Evolutionary conservation across 1,284 basidiomycete species (phyloP).

Genomic region (Apiotrichum mycotoxinovorans): DNA sequence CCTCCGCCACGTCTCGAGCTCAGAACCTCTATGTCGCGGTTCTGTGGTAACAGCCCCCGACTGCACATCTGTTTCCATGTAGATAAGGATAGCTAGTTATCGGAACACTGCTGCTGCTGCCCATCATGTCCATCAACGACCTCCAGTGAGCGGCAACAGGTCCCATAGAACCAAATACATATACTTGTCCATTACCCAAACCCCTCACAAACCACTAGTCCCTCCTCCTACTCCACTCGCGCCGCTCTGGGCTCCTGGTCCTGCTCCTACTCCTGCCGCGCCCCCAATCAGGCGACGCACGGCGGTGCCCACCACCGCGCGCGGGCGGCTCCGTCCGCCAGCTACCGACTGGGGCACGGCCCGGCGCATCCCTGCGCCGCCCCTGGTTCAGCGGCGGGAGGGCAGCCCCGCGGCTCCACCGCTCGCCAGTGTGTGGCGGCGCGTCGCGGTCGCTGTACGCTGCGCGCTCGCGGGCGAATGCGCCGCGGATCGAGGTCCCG

Average conservation of each 20-base stretch:
- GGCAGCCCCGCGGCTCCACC: neutral
- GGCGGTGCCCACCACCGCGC: slow-evolving; percentile 1
- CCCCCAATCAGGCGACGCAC: slow-evolving; percentile 3
- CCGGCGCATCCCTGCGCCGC: slow-evolving; percentile 9
- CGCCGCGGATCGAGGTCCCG: neutral
- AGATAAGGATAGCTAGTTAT: no score
- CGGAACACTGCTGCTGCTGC: no score
- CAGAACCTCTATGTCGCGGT: no score
- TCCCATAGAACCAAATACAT: no score
- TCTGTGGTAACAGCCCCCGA: no score
- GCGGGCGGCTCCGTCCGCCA: slow-evolving; percentile 19
- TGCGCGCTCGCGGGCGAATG: neutral
- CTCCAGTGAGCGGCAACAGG: neutral
- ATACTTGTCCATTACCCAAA: no score
- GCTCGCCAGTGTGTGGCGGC: slow-evolving; percentile 8
- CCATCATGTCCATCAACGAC: no score
- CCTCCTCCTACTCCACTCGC: slow-evolving; percentile 7
- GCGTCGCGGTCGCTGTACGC: slow-evolving; percentile 1
- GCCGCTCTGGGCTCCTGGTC: slow-evolving; percentile 16
- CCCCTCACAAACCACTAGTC: neutral
- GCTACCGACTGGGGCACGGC: slow-evolving; percentile 12
- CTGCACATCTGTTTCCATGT: no score
- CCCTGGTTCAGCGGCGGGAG: neutral
- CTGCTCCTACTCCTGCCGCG: slow-evolving; percentile 12
- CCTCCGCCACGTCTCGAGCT: no score